Evolutionary conservation across 2,329 filamentous ascomycete species (phyloP).

Genomic region (Ceratocystis cacaofunesta): DNA sequence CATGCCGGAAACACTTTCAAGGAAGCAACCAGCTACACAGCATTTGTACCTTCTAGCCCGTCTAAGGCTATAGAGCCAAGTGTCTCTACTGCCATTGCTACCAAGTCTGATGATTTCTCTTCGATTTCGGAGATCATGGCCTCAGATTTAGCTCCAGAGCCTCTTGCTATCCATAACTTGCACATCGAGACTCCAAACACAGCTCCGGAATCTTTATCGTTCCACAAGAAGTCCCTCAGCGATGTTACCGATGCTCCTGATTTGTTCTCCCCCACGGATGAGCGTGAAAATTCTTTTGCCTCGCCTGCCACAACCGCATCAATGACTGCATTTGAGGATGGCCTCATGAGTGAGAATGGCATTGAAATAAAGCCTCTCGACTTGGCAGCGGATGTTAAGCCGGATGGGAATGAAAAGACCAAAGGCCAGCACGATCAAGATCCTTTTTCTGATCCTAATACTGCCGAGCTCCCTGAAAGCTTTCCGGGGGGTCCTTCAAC

Average conservation of each 20-base stretch:
- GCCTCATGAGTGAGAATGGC: neutral
- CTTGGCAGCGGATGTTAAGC: conserved; percentile 2
- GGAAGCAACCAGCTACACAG: neutral
- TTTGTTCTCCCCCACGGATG: conserved; percentile 13
- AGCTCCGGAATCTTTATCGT: conserved; percentile 1
- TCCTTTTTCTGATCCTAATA: neutral
- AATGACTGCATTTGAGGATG: neutral
- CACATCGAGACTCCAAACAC: conserved; percentile 6
- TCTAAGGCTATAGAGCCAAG: neutral
- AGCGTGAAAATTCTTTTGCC: conserved; percentile 15
- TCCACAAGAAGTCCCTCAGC: conserved; percentile 14
- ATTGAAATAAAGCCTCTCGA: conserved; percentile 13
- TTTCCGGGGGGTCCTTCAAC: neutral
- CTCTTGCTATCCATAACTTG: conserved; percentile 1
- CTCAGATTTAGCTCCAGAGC: neutral
- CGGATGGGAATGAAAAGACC: neutral
- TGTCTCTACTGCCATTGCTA: neutral
- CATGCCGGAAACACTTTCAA: neutral
- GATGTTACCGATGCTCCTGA: conserved; percentile 9
- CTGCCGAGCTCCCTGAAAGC: neutral
- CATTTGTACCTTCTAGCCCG: neutral
- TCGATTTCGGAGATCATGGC: conserved; percentile 7
- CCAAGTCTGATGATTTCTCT: neutral
- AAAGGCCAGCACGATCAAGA: neutral
- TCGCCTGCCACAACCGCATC: conserved; percentile 16